Evolutionary conservation across 2,329 filamentous ascomycete species (phyloP), one percentile per base, ranked within the genome.

Genomic region (Biscogniauxia marginata): DNA sequence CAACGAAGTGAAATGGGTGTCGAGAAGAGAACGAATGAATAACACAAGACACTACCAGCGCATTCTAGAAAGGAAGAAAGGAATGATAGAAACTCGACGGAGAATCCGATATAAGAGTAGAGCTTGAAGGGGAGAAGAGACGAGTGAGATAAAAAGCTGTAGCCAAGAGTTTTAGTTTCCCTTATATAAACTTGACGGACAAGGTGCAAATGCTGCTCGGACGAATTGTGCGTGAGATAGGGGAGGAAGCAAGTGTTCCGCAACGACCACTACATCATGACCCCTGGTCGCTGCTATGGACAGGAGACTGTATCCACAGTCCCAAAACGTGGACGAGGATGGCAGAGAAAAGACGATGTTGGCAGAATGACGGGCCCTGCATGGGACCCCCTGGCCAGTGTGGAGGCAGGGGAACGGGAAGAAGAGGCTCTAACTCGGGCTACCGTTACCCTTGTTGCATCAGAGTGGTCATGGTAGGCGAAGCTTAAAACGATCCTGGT

Each of bases 1-100:
- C 73, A 71, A 68, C 61, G 60, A 67, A 69, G 67, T 64, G 68
- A 70, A 71, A 71, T 65, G 62, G 64, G 61, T 57, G 62, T 61
- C 58, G 60, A 71, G 67, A 78, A 75, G 72, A 70, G 68, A 79
- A 77, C 74, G 77, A 79, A 80, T 76, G 77, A 77, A 78, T 62
- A 64, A 59, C 69, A 72, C 65, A 69, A 73, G 70, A 78, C 73
- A 80, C 75, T 76, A 78, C 75, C 77, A 78, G 75, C 77, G 72
- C 74, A 73, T 71, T 70, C 72, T 73, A 71, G 69, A 67, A 67
- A 65, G 73, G 71, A 67, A 71, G 68, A 70, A 70, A 66, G 58
- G 64, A 68, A 68, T 63, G 69, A 68, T 65, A 59, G 59, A 65
- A 64, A 63, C 57, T 58, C 59, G 59, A 59, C 56, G 61, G 50